Percentiles rank a stretch among this genome's conserved stretches.
These are phyloP conservation scores for Sesbania bispinosa DNA, from an alignment of 306 rosid genomes.

Conservation along the genomic window DNA sequence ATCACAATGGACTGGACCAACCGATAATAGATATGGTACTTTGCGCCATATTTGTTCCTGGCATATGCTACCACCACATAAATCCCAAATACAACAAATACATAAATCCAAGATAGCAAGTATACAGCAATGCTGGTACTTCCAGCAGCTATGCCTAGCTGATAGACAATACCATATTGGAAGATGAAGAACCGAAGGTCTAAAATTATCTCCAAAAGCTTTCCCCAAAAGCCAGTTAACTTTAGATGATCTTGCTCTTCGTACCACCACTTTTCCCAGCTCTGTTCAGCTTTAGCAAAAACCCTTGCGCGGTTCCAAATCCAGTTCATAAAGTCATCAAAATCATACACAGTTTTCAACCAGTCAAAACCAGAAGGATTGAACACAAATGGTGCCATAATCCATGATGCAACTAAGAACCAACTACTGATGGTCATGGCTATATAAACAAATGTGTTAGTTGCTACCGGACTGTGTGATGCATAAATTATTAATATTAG, in stretches of 20 bases:
- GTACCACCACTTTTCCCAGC: constrained; percentile 98
- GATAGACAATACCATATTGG: constrained; percentile 78
- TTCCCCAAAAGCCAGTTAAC: constrained; percentile 74
- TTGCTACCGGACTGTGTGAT: constrained; percentile 55
- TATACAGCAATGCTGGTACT: constrained; percentile 66
- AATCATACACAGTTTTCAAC: constrained; percentile 80
- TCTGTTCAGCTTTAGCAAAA: constrained; percentile 85
- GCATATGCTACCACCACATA: constrained; percentile 62
- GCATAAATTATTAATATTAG: constrained; percentile 70
- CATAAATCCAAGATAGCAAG: constrained; percentile 75
- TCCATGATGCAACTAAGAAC: constrained; percentile 81
- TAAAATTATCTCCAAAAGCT: constrained; percentile 65
- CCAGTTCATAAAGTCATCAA: constrained; percentile 83
- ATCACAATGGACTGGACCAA: constrained; percentile 65
- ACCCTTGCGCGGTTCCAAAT: constrained; percentile 70
- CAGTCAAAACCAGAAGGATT: constrained; percentile 93
- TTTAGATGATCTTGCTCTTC: constrained; percentile 87
- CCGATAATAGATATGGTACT: constrained; percentile 73
- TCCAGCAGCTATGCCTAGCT: constrained; percentile 66
- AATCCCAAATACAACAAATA: constrained; percentile 52
- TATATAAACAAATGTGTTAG: constrained; percentile 62
- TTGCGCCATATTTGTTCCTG: constrained; percentile 51
- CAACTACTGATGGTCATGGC: constrained; percentile 77
- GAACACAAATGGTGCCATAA: constrained; percentile 78
- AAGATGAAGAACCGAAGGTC: constrained; percentile 83